A percentile compares a stretch with the other conserved stretches of the same genome.
These are phyloP conservation scores for Cyberlindnera suaveolens DNA, from an alignment of 805 yeast genomes.

Conservation along the genomic window DNA sequence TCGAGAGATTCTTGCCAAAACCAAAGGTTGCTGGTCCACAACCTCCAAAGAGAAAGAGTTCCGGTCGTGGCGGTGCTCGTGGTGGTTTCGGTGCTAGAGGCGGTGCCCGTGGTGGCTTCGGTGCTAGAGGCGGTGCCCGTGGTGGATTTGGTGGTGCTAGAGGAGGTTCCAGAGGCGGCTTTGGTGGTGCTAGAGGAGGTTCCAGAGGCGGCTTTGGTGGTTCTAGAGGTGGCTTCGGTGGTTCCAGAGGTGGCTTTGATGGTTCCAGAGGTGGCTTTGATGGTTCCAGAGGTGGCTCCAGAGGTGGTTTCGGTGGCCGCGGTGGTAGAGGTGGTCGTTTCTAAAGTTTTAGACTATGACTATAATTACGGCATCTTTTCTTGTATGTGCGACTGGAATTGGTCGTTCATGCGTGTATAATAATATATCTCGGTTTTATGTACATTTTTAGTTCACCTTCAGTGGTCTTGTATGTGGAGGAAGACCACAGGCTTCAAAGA, in stretches of 20 bases:
- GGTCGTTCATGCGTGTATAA: conserved; percentile 8
- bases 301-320: conserved; percentile 20
- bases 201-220: conserved; percentile 24
- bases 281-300: conserved; percentile 24
- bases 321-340: conserved; percentile 23
- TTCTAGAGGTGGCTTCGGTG: conserved; percentile 39
- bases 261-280: conserved; percentile 28
- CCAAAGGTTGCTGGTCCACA: conserved; percentile 85
- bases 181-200: conserved; percentile 23
- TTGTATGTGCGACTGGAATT: neutral
- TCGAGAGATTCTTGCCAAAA: conserved; percentile 95
- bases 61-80: conserved; percentile 37
- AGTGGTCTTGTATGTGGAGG: conserved; percentile 20
- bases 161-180: conserved; percentile 32
- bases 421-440: conserved; percentile 3
- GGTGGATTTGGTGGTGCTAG: conserved; percentile 38
- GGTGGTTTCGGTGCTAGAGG: conserved; percentile 24
- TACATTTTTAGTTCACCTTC: conserved; percentile 7
- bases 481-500: conserved; percentile 49
- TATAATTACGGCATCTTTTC: neutral
- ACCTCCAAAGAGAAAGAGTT: conserved; percentile 63
- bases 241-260: conserved; percentile 38
- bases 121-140: conserved; percentile 43
- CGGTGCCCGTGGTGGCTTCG: conserved; percentile 35
- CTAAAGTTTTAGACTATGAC: conserved; percentile 5